Percentiles rank a stretch among this genome's conserved stretches.
Conservation (phyloP, 2,329 filamentous ascomycete genomes). For the Akanthomyces lecanii region DNA sequence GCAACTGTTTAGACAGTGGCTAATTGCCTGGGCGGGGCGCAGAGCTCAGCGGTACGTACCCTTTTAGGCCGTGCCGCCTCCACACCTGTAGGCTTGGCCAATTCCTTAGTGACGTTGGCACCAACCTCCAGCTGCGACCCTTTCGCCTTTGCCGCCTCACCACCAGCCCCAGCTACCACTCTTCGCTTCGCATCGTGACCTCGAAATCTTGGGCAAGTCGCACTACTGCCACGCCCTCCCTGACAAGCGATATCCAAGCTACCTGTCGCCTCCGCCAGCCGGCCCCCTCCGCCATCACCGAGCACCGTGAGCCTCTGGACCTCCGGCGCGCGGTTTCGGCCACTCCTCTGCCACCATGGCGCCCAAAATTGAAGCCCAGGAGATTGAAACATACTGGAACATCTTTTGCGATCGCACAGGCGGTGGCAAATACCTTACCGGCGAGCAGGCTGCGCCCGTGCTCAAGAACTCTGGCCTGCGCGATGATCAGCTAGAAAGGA, state of each 20-base stretch:
- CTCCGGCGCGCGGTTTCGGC: slow-evolving; percentile 15
- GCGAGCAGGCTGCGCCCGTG: slow-evolving; percentile 58
- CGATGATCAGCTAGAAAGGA: slow-evolving; percentile 81
- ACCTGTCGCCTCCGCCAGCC: neutral
- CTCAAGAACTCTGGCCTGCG: slow-evolving; percentile 60
- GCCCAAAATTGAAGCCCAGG: slow-evolving; percentile 57
- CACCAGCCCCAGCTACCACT: neutral
- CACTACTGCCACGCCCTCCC: neutral
- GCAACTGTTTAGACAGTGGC: neutral
- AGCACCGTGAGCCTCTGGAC: neutral
- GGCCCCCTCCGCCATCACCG: slow-evolving; percentile 2
- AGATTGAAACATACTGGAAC: slow-evolving; percentile 64
- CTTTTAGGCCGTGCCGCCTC: slow-evolving; percentile 1
- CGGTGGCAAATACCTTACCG: slow-evolving; percentile 56
- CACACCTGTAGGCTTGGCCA: slow-evolving; percentile 7
- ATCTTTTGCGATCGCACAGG: slow-evolving; percentile 58
- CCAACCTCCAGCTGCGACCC: slow-evolving; percentile 1
- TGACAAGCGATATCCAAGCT: neutral
- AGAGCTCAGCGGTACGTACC: neutral
- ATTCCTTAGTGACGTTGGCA: slow-evolving; percentile 9
- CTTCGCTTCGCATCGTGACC: neutral
- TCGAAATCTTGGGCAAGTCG: neutral
- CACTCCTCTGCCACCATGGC: slow-evolving; percentile 40
- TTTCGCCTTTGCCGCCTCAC: neutral
- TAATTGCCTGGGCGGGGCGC: neutral